phyloP scores from a whole-genome alignment of 1,284 basidiomycete genomes.

The Microbotryum saponariae region DNA sequence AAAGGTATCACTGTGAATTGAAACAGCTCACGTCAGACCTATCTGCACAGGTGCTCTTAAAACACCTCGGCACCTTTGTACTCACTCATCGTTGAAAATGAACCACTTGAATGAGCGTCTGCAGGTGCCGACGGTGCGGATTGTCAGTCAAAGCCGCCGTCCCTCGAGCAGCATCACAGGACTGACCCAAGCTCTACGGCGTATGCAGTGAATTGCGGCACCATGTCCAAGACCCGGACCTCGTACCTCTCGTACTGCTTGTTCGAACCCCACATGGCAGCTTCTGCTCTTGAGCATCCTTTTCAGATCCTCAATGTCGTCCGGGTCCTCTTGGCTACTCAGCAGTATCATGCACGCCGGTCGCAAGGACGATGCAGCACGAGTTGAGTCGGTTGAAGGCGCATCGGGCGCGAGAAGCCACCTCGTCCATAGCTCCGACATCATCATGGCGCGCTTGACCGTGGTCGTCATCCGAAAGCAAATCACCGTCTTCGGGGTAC shows the following conservation, averaged over 20 bases:
- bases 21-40: background rate
- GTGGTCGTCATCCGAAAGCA: constrained; percentile 31
- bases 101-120: constrained; percentile 28
- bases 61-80: too few relatives aligned
- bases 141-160: background rate
- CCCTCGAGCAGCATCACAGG: background rate
- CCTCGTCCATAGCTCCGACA: constrained; percentile 26
- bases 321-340: constrained; percentile 10
- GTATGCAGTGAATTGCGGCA: constrained; percentile 17
- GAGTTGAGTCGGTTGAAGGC: background rate
- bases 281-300: constrained; percentile 7
- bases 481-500: background rate
- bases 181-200: constrained; percentile 21
- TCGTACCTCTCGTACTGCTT: constrained; percentile 28
- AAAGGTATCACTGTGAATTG: constrained; percentile 30
- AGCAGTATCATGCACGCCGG: constrained; percentile 24
- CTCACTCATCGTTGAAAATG: constrained; percentile 31
- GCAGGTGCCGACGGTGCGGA: background rate
- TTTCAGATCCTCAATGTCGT: constrained; percentile 17
- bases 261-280: constrained; percentile 12
- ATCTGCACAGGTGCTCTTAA: too few relatives aligned
- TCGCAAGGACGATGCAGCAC: background rate
- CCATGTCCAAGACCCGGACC: constrained; percentile 29
- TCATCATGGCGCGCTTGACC: constrained; percentile 19
- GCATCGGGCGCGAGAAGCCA: constrained; percentile 14